These are phyloP conservation scores for Chlamydomonas reinhardtii DNA, from an alignment of 163 green algal genomes.

Conservation along the genomic window DNA sequence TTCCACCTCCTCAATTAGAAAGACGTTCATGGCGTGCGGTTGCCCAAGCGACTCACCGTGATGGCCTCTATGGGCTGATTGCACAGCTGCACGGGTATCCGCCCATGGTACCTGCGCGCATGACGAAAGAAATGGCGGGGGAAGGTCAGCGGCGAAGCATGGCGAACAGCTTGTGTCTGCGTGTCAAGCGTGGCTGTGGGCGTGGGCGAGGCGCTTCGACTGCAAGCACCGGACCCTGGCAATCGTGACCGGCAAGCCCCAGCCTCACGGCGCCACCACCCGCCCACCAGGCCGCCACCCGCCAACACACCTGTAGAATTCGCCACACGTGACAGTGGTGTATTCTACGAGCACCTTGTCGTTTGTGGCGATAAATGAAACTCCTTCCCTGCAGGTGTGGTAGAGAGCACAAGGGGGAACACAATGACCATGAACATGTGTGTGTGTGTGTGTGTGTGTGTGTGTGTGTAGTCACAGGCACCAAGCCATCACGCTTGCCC, in stretches of 20 bases:
- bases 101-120: slow-evolving; percentile 22
- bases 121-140: background rate
- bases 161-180: too few species aligned
- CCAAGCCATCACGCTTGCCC: background rate
- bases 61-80: slow-evolving; percentile 40
- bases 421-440: too few species aligned
- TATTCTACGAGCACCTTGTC: slow-evolving; percentile 11
- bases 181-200: too few species aligned
- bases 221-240: background rate
- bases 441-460: too few species aligned
- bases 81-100: slow-evolving; percentile 7
- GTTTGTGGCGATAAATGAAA: slow-evolving; percentile 25
- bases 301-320: slow-evolving; percentile 36
- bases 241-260: background rate
- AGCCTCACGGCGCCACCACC: background rate
- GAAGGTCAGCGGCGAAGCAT: too few species aligned
- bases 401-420: too few species aligned
- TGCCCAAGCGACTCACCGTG: background rate
- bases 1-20: too few species aligned
- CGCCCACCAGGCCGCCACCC: background rate
- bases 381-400: slow-evolving; percentile 28
- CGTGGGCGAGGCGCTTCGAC: background rate
- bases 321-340: slow-evolving; percentile 33
- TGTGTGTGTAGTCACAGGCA: background rate
- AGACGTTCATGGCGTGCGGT: background rate